Evolutionary conservation across 225 moss, liverwort and hornwort genomes (phyloP).

Genomic region (Polytrichum formosum): DNA sequence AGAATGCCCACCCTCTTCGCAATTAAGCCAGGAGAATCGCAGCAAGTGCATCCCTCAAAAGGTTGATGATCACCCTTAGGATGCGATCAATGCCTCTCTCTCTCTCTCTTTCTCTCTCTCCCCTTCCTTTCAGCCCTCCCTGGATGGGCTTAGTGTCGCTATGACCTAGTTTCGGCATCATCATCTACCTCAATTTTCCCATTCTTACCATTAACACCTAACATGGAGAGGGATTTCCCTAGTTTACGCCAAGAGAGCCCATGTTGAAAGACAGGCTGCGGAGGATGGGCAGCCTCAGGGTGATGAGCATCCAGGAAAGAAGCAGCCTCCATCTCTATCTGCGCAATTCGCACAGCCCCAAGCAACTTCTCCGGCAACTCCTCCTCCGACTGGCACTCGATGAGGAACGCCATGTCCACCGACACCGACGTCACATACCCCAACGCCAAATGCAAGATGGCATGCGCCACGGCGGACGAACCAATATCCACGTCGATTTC

Average conservation of each 20-base stretch:
- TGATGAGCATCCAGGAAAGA: conserved; percentile 21
- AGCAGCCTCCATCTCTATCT: conserved; percentile 74
- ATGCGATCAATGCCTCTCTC: too few relatives aligned
- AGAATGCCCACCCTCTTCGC: conserved; percentile 15
- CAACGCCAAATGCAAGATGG: conserved; percentile 77
- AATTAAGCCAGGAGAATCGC: conserved; percentile 1
- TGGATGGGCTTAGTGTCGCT: background rate
- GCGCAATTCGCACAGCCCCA: conserved; percentile 73
- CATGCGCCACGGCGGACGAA: conserved; percentile 73
- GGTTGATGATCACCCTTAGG: too few relatives aligned
- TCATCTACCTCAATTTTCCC: conserved; percentile 42
- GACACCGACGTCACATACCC: conserved; percentile 78
- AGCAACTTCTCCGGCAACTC: conserved; percentile 80
- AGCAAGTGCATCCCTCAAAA: too few relatives aligned
- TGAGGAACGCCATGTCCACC: conserved; percentile 85
- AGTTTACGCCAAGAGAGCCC: conserved; percentile 58
- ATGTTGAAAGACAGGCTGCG: conserved; percentile 23
- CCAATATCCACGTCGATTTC: conserved; percentile 87
- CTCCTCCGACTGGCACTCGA: conserved; percentile 66
- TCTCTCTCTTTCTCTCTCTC: too few relatives aligned
- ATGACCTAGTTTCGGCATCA: conserved; percentile 18
- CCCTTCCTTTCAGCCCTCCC: too few relatives aligned
- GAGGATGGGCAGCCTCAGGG: background rate
- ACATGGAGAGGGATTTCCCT: conserved; percentile 47
- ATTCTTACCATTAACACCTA: conserved; percentile 36